A percentile compares a stretch with the other conserved stretches of the same genome.
Conservation (phyloP, 495 filamentous ascomycete species). For the Aspergillus nidulans region DNA sequence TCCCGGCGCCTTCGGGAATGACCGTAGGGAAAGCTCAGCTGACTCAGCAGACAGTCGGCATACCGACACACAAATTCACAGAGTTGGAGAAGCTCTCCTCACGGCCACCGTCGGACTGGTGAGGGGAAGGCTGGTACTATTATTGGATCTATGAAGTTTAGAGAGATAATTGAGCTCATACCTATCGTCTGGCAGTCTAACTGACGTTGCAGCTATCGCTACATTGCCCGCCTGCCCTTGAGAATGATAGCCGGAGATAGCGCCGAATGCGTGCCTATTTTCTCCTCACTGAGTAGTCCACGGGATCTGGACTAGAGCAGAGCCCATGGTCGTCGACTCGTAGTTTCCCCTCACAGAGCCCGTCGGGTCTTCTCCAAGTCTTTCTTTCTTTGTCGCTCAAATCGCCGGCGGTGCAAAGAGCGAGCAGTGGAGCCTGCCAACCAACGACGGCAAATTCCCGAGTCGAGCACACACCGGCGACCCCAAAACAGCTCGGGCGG, state of each 20-base stretch:
- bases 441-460: conserved; percentile 13
- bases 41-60: conserved; percentile 12
- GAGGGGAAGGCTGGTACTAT: not conserved
- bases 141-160: no score
- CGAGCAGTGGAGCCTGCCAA: conserved; percentile 1
- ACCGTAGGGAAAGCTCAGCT: conserved; percentile 13
- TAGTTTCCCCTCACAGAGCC: conserved; percentile 5
- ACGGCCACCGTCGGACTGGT: not conserved
- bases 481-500: conserved; percentile 37
- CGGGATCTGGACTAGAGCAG: no score
- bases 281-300: conserved; percentile 30
- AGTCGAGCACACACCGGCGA: conserved; percentile 35
- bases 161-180: not conserved
- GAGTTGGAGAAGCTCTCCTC: not conserved
- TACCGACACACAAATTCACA: not conserved
- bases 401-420: no score
- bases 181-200: not conserved
- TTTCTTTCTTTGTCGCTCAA: not conserved
- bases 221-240: not conserved
- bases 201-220: not conserved
- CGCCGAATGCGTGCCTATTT: conserved; percentile 16
- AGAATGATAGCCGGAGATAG: not conserved
- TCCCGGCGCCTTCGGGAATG: conserved; percentile 19
- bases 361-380: conserved; percentile 3
- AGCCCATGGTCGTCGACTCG: no score